Base-by-base conservation (phyloP, 2,329 filamentous ascomycete genomes). In the Cladosporium sp. region DNA sequence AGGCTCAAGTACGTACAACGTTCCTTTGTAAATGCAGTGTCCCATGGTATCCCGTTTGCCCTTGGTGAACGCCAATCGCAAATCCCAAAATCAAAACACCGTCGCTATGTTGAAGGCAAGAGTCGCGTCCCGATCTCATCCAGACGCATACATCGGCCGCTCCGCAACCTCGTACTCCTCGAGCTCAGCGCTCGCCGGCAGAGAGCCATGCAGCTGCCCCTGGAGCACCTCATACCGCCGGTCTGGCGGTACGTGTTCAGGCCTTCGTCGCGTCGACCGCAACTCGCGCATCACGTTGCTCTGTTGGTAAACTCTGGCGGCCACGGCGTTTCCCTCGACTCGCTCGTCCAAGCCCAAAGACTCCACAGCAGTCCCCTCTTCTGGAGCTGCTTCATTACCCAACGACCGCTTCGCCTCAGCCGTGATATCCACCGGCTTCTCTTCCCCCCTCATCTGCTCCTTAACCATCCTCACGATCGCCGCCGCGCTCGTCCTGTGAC, bases 141-240 rank as follows among this genome's bases (percentile, higher is more conserved):
- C 40, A 7, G 22, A 19, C 51, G 56, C 37, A n/a, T 49, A 41
- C 56, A 58, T 58, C 13, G 54, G 57, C 46, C 58, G 44, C 45
- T 62, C 59, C 19, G 52, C 40, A 10, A 58, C 18, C 46, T 59
- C 56, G 42, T 61, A 59, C 16, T 57, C 46, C 7, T 56, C 49
- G 3, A 59, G 54, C 18, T 58, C 56, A 9, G 54, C 33, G 18
- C 40, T 38, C 16, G 43, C 44, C 49, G 46, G 34, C 46, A 32
- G 45, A 2, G 43, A 34, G 22, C 55, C 56, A 28, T 55, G 34
- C 3, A 62, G 59, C 38, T 62, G 56, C 13, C 55, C 49, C n/a
- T 49, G 43, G 9, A 49, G 40, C 32, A 43, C 41, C 43, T 42
- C 48, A n/a, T 34, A 10, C 28, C 28, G 28, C 28, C 22, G 51